phyloP scores from a whole-genome alignment of 495 filamentous ascomycete genomes.

The Polyplosphaeria fusca region DNA sequence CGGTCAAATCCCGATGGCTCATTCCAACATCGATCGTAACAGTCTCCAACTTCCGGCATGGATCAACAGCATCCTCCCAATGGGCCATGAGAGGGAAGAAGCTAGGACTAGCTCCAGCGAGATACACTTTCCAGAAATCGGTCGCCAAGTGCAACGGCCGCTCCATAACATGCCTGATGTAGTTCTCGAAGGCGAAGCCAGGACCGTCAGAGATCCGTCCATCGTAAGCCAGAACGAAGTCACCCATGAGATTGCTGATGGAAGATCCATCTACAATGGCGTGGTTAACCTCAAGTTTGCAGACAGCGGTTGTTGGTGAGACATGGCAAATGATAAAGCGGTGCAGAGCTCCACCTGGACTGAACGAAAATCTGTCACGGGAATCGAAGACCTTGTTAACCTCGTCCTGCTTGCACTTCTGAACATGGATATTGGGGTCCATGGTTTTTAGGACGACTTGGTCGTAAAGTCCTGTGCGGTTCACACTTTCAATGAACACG shows the following conservation, averaged over 20 bases:
- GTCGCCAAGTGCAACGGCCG: conserved; percentile 9
- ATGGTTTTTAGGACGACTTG: conserved; percentile 17
- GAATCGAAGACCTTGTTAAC: conserved; percentile 13
- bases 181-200: conserved; percentile 14
- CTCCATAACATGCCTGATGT: conserved; percentile 18
- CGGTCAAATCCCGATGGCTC: background rate
- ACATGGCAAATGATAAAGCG: conserved; percentile 23
- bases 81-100: conserved; percentile 16
- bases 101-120: conserved; percentile 15
- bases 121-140: conserved; percentile 21
- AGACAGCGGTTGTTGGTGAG: conserved; percentile 6
- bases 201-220: conserved; percentile 5
- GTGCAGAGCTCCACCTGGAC: conserved; percentile 9
- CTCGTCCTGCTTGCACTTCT: conserved; percentile 10
- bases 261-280: conserved; percentile 26
- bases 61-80: conserved; percentile 16
- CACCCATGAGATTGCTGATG: conserved; percentile 35
- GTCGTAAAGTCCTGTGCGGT: conserved; percentile 20
- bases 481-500: conserved; percentile 23
- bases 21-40: conserved; percentile 18
- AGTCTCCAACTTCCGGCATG: conserved; percentile 7
- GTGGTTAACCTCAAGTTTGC: conserved; percentile 23
- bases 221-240: conserved; percentile 36
- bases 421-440: conserved; percentile 10
- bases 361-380: conserved; percentile 2